Base-by-base conservation (phyloP, 2,329 filamentous ascomycete species). In the Rhinocladiella similis region DNA sequence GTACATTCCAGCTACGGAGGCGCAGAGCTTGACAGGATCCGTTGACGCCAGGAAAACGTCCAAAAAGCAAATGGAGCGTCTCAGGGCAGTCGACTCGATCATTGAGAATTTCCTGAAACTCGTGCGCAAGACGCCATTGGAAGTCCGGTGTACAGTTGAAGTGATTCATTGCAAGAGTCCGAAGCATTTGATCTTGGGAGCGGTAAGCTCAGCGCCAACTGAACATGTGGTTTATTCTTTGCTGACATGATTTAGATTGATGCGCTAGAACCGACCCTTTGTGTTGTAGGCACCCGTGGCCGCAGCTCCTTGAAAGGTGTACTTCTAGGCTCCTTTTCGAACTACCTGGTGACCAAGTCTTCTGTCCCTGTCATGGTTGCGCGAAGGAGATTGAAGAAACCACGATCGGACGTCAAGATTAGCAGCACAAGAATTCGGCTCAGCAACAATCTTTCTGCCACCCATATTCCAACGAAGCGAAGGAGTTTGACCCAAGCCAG, bases 111-210 rank as follows among this genome's bases (percentile, higher is more conserved):
- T 96, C 52, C 83, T 94, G n/a, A 89, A 87, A 63, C 77, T 97
- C 45, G 75, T 99, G 57, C 83, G 93, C 58, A 96, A 96, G 80
- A 99, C 94, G 1, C 85, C 89, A 62, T 78, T 99, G 56, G 93
- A 99, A 71, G 92, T 97, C 47, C 86, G 91, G 56, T 89, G 97
- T 47, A 91, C 96, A 49, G 88, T 99, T 33, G 94, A 99, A 74
- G 93, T 97, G 25, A 88, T 99, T 64, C 94, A 97, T 74, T 97
- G 94, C 86, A 97, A 97, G 80, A 97, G 90, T 68, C 91, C 94
- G 3, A 93, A 94, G 72, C 92, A 97, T 71, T 82, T 97, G 77
- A 91, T 99, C 62, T 96, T 91, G 0, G 94, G 97, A 77, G 91
- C 97, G 65, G 82, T 84, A 68, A 73, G 81, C 77, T 47, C 54